Conservation (phyloP, 192 early-diverging fungal species). For the Ambispora gerdemannii region DNA sequence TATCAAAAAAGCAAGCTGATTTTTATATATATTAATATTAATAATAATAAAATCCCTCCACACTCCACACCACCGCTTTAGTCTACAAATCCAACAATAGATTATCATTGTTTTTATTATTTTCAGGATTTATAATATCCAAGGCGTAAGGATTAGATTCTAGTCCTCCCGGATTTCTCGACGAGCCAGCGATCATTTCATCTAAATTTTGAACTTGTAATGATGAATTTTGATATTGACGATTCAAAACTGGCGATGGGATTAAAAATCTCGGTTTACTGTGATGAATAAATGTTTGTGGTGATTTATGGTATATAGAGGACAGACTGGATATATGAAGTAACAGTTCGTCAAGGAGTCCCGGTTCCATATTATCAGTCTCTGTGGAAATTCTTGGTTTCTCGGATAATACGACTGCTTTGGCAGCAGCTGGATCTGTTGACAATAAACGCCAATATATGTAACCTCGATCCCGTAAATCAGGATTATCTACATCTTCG, state of each 20-base stretch:
- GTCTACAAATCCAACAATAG: not conserved
- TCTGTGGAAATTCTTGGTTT: slow-evolving; percentile 94
- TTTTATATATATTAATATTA: too few relatives aligned
- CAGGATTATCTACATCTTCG: slow-evolving; percentile 93
- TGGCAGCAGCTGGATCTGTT: slow-evolving; percentile 87
- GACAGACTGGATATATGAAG: slow-evolving; percentile 84
- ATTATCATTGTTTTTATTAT: not conserved
- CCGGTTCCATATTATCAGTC: slow-evolving; percentile 85
- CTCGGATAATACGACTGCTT: slow-evolving; percentile 87
- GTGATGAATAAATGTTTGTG: slow-evolving; percentile 78
- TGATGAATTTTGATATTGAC: slow-evolving; percentile 13
- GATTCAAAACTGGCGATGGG: slow-evolving; percentile 48
- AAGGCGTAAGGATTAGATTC: not conserved
- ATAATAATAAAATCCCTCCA: too few relatives aligned
- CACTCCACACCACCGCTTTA: too few relatives aligned
- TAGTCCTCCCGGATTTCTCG: not conserved
- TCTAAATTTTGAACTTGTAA: not conserved
- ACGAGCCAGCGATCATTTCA: not conserved
- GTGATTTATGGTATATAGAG: slow-evolving; percentile 90
- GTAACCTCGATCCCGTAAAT: slow-evolving; percentile 95
- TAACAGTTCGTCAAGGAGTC: slow-evolving; percentile 83
- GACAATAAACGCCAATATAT: slow-evolving; percentile 98
- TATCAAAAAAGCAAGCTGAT: too few relatives aligned
- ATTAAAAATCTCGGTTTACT: slow-evolving; percentile 53
- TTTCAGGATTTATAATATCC: not conserved